Base-by-base conservation (phyloP, 371 early-diverging fungal species). In the Apophysomyces sp. region DNA sequence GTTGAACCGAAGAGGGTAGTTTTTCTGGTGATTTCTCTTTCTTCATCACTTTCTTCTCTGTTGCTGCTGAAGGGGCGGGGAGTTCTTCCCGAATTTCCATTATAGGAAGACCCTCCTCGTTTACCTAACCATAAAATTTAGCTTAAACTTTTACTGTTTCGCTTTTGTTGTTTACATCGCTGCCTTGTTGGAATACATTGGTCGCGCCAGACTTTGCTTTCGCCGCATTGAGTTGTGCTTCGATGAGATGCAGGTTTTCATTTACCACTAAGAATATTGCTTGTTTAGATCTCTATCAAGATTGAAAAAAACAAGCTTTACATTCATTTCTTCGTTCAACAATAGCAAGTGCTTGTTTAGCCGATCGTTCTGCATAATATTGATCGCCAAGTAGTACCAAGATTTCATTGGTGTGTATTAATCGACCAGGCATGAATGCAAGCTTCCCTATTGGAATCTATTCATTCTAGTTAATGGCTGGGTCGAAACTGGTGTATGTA, bases 351-450 rank as follows among this genome's bases (percentile, higher is more conserved):
- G 97, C 94, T 66, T 97, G 91, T 31, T 72, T 75, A 0, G 89
- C 88, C 4, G 93, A 92, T 39, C 89, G 77, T 63, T 95, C 94
- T 9, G 83, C 92, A 71, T 94, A 97, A 89, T 92, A 95, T 71
- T 94, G 91, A 55, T 92, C 95, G 26, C 97, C 97, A 51, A 97
- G 80, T 27, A 89, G 68, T 0, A 92, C 94, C 24, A 89, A 68
- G 11, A 97, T 83, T 70, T 95, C 95, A 66, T 95, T 94, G 6
- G 97, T 95, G 64, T 93, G 92, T 29, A 94, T 74, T 6, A 97
- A 57, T 57, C 89, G 83, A 34, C 96, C 97, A 4, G 92, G 92
- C 85, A 94, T 90, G 71, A 95, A 95, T 0, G 97, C 97, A 29
- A 94, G 60, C 39, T 84, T 86, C 0, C 96, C 94, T 29, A 88